Percentiles rank a stretch among this genome's conserved stretches.
Conservation (phyloP, 2,329 filamentous ascomycete species). For the Aspergillus tubingensis region DNA sequence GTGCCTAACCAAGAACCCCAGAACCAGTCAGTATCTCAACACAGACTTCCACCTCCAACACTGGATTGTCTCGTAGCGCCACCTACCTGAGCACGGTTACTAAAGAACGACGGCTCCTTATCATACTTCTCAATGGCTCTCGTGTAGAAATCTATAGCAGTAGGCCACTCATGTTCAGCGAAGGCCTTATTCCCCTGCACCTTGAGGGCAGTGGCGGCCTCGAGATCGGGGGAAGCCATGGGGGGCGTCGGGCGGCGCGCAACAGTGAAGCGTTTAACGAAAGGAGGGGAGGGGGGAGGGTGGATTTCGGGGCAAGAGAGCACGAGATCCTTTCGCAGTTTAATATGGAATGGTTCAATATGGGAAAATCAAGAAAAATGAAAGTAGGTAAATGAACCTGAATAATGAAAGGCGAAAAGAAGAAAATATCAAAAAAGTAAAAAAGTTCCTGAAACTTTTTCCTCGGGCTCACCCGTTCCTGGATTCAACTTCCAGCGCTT, state of each 20-base stretch:
- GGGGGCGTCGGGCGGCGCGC: not conserved
- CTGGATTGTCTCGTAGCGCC: conserved; percentile 28
- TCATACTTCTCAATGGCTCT: conserved; percentile 84
- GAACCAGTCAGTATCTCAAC: conserved; percentile 16
- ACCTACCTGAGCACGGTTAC: conserved; percentile 88
- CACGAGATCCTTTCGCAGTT: conserved; percentile 9
- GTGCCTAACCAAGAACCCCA: conserved; percentile 58
- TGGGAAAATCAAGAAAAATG: too few relatives aligned
- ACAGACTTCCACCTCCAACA: not conserved
- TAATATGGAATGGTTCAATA: too few relatives aligned
- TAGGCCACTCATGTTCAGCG: conserved; percentile 79
- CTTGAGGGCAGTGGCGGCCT: conserved; percentile 81
- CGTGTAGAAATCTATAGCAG: conserved; percentile 79
- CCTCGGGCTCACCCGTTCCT: not conserved
- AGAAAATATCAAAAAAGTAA: too few relatives aligned
- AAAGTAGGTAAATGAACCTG: not conserved
- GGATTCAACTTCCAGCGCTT: not conserved
- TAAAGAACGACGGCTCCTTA: conserved; percentile 85
- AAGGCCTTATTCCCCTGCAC: conserved; percentile 95
- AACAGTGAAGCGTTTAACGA: not conserved
- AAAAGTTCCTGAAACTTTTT: too few relatives aligned
- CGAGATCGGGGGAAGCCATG: conserved; percentile 50
- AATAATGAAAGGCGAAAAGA: not conserved
- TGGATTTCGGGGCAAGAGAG: conserved; percentile 20
- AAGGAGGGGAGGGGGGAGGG: conserved; percentile 19